Conservation (phyloP, 176 grass and related monocot species). For the Avena atlantica region DNA sequence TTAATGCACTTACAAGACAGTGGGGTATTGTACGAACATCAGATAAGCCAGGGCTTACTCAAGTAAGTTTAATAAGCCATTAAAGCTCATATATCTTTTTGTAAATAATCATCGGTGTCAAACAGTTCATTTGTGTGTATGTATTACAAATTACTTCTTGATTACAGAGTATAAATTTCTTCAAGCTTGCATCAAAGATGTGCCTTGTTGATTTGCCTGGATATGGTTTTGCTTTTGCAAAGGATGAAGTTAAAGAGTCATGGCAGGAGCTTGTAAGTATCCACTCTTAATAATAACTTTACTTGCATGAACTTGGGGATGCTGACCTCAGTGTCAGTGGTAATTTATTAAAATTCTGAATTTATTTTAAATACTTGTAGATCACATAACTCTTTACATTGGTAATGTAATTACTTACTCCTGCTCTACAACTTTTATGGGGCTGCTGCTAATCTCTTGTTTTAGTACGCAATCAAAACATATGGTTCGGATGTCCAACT, state of each 20-base stretch:
- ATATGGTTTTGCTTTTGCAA: constrained; percentile 99
- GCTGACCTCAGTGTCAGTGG: neutral
- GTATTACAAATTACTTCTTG: constrained; percentile 30
- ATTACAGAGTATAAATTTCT: constrained; percentile 90
- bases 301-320: neutral
- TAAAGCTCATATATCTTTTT: constrained; percentile 17
- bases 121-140: neutral
- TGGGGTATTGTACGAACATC: constrained; percentile 97
- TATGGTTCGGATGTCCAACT: neutral
- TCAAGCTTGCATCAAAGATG: constrained; percentile 83
- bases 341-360: neutral
- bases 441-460: neutral
- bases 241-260: constrained; percentile 94
- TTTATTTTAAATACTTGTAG: neutral
- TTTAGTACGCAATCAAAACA: neutral
- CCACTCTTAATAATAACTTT: constrained; percentile 29
- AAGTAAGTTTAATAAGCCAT: constrained; percentile 56
- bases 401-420: neutral
- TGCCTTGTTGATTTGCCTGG: constrained; percentile 92
- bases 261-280: constrained; percentile 97
- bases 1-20: constrained; percentile 96
- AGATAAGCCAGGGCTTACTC: constrained; percentile 97
- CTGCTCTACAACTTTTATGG: neutral
- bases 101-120: neutral
- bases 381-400: neutral